Evolutionary conservation across 192 early-diverging fungal species (phyloP).

Genomic region (Tieghemiomyces parasiticus): DNA sequence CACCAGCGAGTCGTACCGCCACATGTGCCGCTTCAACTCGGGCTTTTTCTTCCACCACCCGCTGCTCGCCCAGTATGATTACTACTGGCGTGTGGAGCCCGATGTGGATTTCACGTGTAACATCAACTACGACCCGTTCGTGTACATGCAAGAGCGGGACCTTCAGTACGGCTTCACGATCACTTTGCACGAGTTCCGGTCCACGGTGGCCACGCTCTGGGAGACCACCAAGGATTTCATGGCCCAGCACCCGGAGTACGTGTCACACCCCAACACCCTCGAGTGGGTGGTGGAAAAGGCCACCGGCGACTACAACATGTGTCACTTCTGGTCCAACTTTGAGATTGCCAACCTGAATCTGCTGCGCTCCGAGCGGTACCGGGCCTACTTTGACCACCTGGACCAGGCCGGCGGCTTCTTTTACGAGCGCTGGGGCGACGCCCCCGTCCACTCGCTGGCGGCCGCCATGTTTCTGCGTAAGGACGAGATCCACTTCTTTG

Average conservation of each 20-base stretch:
- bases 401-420: slow-evolving; percentile 70
- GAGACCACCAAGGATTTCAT: slow-evolving; percentile 25
- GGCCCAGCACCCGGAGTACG: not conserved
- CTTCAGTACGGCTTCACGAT: slow-evolving; percentile 58
- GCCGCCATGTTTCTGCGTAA: slow-evolving; percentile 43
- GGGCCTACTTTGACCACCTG: slow-evolving; percentile 47
- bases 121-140: slow-evolving; percentile 70
- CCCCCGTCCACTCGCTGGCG: slow-evolving; percentile 50
- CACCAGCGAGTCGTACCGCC: slow-evolving; percentile 59
- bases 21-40: slow-evolving; percentile 68
- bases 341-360: slow-evolving; percentile 63
- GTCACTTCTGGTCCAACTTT: slow-evolving; percentile 72
- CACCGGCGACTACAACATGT: slow-evolving; percentile 31
- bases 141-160: slow-evolving; percentile 53
- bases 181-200: slow-evolving; percentile 30
- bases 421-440: slow-evolving; percentile 58
- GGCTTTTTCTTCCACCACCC: slow-evolving; percentile 48
- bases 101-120: slow-evolving; percentile 70
- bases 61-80: slow-evolving; percentile 50
- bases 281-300: slow-evolving; percentile 17
- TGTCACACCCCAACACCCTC: not conserved
- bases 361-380: slow-evolving; percentile 47
- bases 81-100: slow-evolving; percentile 84
- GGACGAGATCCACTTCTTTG: slow-evolving; percentile 51
- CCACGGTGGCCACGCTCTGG: slow-evolving; percentile 40